Evolutionary conservation across 805 yeast genomes (phyloP), one percentile per base, ranked within the genome.

Genomic region (Candida adriatica): DNA sequence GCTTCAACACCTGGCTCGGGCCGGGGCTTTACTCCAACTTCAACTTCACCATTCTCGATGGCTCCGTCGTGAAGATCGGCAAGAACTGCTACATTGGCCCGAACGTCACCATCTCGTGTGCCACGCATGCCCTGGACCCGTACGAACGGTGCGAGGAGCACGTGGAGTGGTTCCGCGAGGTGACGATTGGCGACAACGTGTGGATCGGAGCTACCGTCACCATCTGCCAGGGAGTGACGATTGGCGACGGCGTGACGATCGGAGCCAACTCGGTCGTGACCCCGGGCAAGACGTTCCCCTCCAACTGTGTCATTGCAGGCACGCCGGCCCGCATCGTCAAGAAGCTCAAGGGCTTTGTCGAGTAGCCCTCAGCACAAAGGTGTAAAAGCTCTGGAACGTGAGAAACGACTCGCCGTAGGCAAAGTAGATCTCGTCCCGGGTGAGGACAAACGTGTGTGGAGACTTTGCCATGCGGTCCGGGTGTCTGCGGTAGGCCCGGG

Each of bases 181-280:
- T 81, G 18, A 59, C 50, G 3, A 73, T 81, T 21, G 85, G 80
- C 3, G 65, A 74, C 49, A 68, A 71, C 39, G 82, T 76, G 7
- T 80, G 88, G 90, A 58, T 80, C 24, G 84, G 83, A 11, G 62
- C 76, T 1, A 62, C 64, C 24, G 73, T 59, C 11, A 58, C 60
- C 1, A 64, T 81, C 7, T 53, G 79, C 30, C 81, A 83, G 2
- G 88, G 87, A 7, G 78, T 76, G 8, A 71, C 68, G 1, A 64
- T 80, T 27, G 88, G 87, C 10, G 70, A 73, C 30, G 69, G 71
- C 8, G 64, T 67, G 4, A 73, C 75, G 2, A 62, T 80, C 26
- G 88, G 79, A 3, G 84, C 87, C 4, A 85, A 84, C 4, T 58
- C 79, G 6, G 76, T 78, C 3, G 85, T 81, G 15, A 65, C 68